Base-by-base conservation (phyloP, 306 rosid genomes). In the Bauhinia variegata region DNA sequence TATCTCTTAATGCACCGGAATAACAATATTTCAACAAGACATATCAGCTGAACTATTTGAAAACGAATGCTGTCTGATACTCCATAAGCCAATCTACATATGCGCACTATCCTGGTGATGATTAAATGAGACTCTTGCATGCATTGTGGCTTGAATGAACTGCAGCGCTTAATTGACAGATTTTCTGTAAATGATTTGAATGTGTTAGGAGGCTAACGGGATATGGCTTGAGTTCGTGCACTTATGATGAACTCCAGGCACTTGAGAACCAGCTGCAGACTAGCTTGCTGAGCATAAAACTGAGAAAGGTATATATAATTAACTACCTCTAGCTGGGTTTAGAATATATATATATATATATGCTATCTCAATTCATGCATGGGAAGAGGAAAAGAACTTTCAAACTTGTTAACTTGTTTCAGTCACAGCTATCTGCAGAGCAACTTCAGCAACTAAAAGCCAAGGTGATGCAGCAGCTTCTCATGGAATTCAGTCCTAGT, bases 171-270 rank as follows among this genome's bases (percentile, higher is more conserved):
- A 50, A n/a, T n/a, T n/a, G n/a, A 23, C 1, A 49, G 5, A 14
- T n/a, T 65, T 36, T 36, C 48, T 34, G 8, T 23, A 17, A 28
- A 60, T 41, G 34, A 34, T 68, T 56, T 74, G 52, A 33, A 32
- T 54, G 31, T 64, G 15, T 70, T 71, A 90, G 97, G 85, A 84
- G 71, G 80, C 73, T 87, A 57, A 54, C 80, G 76, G 97, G 92
- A 56, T 62, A 72, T 44, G 79, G 48, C 30, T 52, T 80, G 71
- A 65, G 53, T 76, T 59, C 73, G 4, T 85, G 90, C 61, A 76
- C 90, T 28, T 13, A 43, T 31, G 75, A 80, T 44, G 95, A 91
- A 70, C 72, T 91, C n/a, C 54, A 64, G 9, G 74, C 39, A 65
- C 52, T 80, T 0, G 80, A 76, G 49, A 23, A 46, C 57, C 88